Base-by-base conservation (phyloP, 768 basidiomycete species). In the Psilocybe sp. region DNA sequence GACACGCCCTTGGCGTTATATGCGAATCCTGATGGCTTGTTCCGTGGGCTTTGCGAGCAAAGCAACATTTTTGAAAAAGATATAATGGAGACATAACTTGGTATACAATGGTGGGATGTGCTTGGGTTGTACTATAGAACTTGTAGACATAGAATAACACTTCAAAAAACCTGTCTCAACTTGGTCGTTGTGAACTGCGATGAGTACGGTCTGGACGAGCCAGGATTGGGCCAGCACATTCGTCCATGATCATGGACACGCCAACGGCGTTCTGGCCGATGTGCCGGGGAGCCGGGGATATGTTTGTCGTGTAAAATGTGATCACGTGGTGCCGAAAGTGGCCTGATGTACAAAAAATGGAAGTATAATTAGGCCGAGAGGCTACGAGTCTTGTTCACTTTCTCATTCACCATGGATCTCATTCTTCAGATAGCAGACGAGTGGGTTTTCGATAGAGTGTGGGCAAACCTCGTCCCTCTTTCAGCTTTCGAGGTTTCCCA, bases 391-490 rank as follows among this genome's bases (percentile, higher is more conserved):
- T 11, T 18, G 34, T 44, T 32, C 47, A 39, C 18, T 48, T 40
- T 31, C 37, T 40, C 42, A 41, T 36, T 43, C 56, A 47, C 49
- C 60, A 98, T 98, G 95, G 95, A 98, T 73, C 65, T 90, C 64
- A 72, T 94, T n/a, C 82, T 98, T 43, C 51, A 74, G 54, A 40
- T 85, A 54, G 75, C 76, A 37, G 93, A 98, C 71, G 78, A 85
- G 31, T 77, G 76, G 62, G 20, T 89, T 41, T 75, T 97, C 57
- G 95, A 98, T 81, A 71, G 69, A 41, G 65, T 85, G n/a, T 98
- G 87, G 79, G 83, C 90, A 2, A 75, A 73, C 45, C 64, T 91
- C 53, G 73, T 93, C 43, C 95, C 93, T 2, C 67, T 80, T 54
- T 73, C 74, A 28, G 72, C 77, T n/a, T 75, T 76, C 57, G 64